phyloP scores from a whole-genome alignment of 192 early-diverging fungal species.

The Spinellus fusiger region DNA sequence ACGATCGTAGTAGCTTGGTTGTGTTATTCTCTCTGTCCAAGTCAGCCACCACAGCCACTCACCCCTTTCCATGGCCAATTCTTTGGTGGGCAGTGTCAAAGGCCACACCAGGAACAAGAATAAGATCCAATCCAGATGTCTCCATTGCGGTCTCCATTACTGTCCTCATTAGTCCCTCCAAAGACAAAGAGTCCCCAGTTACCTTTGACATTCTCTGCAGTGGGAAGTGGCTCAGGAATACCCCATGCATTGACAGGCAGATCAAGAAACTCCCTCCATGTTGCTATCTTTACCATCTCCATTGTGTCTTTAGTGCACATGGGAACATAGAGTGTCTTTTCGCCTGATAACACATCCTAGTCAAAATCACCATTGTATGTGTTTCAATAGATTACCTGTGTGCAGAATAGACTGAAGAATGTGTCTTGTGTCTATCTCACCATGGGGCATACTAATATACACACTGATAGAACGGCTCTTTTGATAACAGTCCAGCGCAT shows the following conservation, averaged over 20 bases:
- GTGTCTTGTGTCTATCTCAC: constrained; percentile 41
- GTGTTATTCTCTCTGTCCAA: background rate
- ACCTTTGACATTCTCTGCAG: constrained; percentile 52
- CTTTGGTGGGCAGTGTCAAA: constrained; percentile 52
- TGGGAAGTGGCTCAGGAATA: constrained; percentile 56
- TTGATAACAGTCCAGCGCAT: constrained; percentile 28
- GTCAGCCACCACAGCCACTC: background rate
- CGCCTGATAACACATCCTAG: constrained; percentile 14
- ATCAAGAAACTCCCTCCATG: constrained; percentile 50
- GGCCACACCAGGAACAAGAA: constrained; percentile 56
- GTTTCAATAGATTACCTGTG: constrained; percentile 25
- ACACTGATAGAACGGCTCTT: constrained; percentile 41
- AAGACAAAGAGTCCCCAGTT: background rate
- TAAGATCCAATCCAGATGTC: constrained; percentile 48
- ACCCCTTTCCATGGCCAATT: constrained; percentile 63
- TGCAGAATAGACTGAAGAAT: constrained; percentile 42
- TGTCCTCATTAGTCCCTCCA: background rate
- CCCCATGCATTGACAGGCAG: constrained; percentile 61
- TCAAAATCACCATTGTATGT: background rate
- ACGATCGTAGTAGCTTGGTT: constrained; percentile 51
- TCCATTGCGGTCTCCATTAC: constrained; percentile 38
- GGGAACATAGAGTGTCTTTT: constrained; percentile 50
- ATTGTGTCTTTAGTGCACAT: constrained; percentile 43
- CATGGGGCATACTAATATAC: constrained; percentile 46
- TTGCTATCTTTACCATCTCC: constrained; percentile 64